Conservation (phyloP, 2,329 filamentous ascomycete species). For the Akanthomyces muscarius region DNA sequence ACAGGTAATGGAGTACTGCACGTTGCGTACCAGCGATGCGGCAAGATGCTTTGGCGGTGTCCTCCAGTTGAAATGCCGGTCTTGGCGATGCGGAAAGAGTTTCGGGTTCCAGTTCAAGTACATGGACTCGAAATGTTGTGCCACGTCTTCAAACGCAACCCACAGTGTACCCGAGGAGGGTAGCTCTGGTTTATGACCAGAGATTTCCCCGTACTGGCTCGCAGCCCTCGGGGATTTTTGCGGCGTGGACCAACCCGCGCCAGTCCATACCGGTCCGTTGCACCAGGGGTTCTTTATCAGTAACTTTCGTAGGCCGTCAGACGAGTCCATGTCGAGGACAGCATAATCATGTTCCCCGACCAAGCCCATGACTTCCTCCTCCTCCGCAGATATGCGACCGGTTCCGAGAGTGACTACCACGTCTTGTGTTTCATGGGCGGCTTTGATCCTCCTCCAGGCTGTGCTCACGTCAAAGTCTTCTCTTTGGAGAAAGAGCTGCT, state of each 20-base stretch:
- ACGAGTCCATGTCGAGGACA: constrained; percentile 70
- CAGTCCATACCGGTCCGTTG: constrained; percentile 71
- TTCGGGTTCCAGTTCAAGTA: constrained; percentile 97
- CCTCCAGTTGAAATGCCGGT: constrained; percentile 87
- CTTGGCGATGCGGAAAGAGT: constrained; percentile 75
- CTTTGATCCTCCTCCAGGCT: constrained; percentile 74
- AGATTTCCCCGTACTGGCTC: not conserved
- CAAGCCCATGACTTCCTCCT: constrained; percentile 77
- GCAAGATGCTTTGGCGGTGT: constrained; percentile 47
- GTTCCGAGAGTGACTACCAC: constrained; percentile 89
- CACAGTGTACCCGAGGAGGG: constrained; percentile 71
- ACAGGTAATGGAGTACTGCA: constrained; percentile 67
- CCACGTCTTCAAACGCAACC: constrained; percentile 83
- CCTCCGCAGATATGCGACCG: constrained; percentile 69
- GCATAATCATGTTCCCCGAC: constrained; percentile 93
- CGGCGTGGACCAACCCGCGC: constrained; percentile 25
- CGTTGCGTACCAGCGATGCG: constrained; percentile 59
- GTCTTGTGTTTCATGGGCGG: constrained; percentile 71
- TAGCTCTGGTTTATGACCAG: not conserved
- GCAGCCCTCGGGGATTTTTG: constrained; percentile 13
- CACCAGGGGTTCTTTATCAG: constrained; percentile 97
- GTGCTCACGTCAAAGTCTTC: constrained; percentile 73
- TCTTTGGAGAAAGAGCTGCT: constrained; percentile 84
- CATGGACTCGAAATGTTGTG: constrained; percentile 90
- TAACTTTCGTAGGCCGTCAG: constrained; percentile 60